phyloP scores from a whole-genome alignment of 257 asterid species.

The Solanum corneliomulleri region DNA sequence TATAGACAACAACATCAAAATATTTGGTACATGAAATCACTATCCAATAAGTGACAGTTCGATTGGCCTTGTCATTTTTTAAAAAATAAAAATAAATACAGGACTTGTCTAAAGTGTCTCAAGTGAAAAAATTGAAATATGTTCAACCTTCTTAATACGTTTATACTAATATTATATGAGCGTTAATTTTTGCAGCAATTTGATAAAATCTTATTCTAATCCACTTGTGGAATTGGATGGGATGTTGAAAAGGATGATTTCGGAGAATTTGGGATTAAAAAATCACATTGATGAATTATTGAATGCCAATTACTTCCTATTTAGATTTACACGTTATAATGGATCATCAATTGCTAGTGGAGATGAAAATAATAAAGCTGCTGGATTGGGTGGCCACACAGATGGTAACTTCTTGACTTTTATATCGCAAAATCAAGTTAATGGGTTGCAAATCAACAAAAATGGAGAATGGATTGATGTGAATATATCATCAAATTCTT shows the following conservation, averaged over 20 bases:
- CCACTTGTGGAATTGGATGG: not conserved
- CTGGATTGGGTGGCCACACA: not conserved
- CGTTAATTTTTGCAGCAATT: not conserved
- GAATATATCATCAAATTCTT: not conserved
- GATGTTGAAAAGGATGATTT: not conserved
- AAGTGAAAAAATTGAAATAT: too few species aligned
- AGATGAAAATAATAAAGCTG: not conserved
- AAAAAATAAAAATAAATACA: too few species aligned
- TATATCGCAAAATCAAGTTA: not conserved
- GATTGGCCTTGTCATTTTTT: too few species aligned
- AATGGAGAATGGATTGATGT: not conserved
- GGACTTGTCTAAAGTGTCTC: too few species aligned
- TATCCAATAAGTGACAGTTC: too few species aligned
- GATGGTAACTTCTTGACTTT: not conserved
- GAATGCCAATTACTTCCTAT: not conserved
- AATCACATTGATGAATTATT: not conserved
- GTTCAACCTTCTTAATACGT: not conserved
- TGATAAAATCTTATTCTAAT: not conserved
- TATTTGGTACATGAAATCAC: too few species aligned
- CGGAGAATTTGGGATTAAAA: not conserved
- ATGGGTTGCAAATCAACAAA: not conserved
- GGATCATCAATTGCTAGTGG: not conserved
- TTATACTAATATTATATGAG: not conserved
- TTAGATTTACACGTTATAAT: not conserved
- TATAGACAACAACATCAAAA: too few species aligned